Evolutionary conservation across 2,329 filamentous ascomycete species (phyloP), one percentile per base, ranked within the genome.

Genomic region (Colletotrichum tropicale): DNA sequence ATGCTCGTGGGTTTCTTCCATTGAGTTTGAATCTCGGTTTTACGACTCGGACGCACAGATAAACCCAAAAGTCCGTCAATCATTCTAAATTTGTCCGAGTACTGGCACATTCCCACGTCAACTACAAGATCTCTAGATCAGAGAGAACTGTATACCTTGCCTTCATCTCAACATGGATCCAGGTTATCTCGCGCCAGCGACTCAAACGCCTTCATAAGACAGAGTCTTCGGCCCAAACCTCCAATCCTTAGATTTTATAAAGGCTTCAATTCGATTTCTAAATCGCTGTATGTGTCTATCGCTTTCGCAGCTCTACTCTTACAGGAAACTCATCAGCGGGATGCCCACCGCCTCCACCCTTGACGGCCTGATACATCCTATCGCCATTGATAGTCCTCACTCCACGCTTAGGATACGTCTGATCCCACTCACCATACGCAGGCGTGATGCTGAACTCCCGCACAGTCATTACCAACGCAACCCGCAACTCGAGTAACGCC

Each of bases 401-500:
- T 28, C 82, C 69, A 30, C 32, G 28, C 13, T 24, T 55, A 8
- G 52, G 56, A 48, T 72, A 26, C 16, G 64, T 38, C 36, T 64
- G 24, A 56, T 75, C 73, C 43, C 60, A 60, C 30, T 75, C 62
- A 1, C 36, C 73, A 32, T 75, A 77, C 4, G 60, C 65, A 21
- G 74, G 36, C 28, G 21, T 55, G 26, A 73, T 66, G 28, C 89
- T 88, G 62, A 90, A 89, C 10, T 86, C 84, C 43, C 88, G 78
- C 5, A 88, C 77, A 1, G 86, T 86, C 78, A 89, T 81, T 2
- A 87, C 86, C 38, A 90, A 79, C 9, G 88, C 85, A 56, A 88
- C 81, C 70, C 86, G 86, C 28, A 87, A 80, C 79, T 91, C 89
- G n/a, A 81, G 75, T 83, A 89, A 86, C 1, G 88, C 89, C 32